Percentiles rank a stretch among this genome's conserved stretches.
These are phyloP conservation scores for Salix brachista DNA, from an alignment of 345 rosid genomes.

Conservation along the genomic window DNA sequence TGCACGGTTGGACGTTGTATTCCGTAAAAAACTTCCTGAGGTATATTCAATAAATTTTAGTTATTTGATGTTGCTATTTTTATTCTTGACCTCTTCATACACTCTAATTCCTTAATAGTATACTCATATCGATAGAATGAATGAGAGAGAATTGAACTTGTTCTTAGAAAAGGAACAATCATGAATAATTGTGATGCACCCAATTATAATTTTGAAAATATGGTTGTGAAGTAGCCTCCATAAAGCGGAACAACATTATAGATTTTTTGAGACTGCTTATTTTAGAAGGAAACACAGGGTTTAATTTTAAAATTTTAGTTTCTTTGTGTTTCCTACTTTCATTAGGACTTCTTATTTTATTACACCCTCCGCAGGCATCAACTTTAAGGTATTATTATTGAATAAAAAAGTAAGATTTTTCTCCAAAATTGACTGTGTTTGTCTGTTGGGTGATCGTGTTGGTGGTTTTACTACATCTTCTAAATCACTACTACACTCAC, in stretches of 20 bases:
- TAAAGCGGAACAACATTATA: not conserved
- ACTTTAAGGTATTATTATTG: not conserved
- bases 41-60: conserved; percentile 26
- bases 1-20: conserved; percentile 88
- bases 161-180: not conserved
- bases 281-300: not conserved
- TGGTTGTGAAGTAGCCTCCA: not conserved
- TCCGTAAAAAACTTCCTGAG: conserved; percentile 88
- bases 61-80: not conserved
- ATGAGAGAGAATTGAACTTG: not conserved
- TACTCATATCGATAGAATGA: not conserved
- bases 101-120: not conserved
- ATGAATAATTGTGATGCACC: not conserved
- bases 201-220: not conserved
- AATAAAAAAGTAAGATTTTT: not conserved
- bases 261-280: not conserved
- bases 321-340: not conserved
- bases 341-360: not conserved
- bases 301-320: not conserved
- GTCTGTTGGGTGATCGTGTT: not conserved
- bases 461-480: not conserved
- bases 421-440: not conserved
- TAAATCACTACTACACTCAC: not conserved
- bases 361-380: not conserved
- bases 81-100: not conserved